Evolutionary conservation across 257 asterid species (phyloP).

Genomic region (Solanum corneliomulleri): DNA sequence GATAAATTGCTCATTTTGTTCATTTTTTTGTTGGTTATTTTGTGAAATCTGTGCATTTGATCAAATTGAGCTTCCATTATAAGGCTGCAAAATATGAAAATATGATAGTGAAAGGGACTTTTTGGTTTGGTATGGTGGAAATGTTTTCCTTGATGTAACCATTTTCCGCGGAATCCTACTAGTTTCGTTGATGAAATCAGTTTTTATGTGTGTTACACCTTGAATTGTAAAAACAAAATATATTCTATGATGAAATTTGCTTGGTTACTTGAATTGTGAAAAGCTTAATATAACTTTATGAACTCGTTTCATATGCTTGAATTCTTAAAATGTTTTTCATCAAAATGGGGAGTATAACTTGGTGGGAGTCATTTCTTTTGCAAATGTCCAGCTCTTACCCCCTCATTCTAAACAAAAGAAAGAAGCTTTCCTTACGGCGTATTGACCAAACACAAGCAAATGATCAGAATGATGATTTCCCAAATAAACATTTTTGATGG

Average conservation of each 20-base stretch:
- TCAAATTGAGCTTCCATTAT: neutral
- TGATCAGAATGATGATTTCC: neutral
- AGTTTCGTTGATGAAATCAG: neutral
- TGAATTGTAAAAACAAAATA: neutral
- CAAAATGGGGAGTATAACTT: neutral
- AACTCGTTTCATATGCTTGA: neutral
- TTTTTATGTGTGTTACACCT: neutral
- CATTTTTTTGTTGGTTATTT: neutral
- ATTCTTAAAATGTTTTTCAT: neutral
- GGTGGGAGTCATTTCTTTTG: neutral
- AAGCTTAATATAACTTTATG: neutral
- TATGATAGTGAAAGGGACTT: neutral
- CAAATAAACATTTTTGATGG: neutral
- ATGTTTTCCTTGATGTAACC: neutral
- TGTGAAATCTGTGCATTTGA: neutral
- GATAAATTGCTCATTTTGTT: neutral
- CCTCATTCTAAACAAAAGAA: neutral
- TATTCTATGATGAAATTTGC: neutral
- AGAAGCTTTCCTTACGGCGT: neutral
- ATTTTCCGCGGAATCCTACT: neutral
- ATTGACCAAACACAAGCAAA: neutral
- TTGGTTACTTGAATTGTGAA: neutral
- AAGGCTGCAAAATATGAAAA: neutral
- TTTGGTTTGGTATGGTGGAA: neutral
- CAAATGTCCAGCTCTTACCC: neutral